Percentiles rank a stretch among this genome's conserved stretches.
Evolutionary conservation across 345 rosid species (phyloP).

Genomic region (Angophora floribunda): DNA sequence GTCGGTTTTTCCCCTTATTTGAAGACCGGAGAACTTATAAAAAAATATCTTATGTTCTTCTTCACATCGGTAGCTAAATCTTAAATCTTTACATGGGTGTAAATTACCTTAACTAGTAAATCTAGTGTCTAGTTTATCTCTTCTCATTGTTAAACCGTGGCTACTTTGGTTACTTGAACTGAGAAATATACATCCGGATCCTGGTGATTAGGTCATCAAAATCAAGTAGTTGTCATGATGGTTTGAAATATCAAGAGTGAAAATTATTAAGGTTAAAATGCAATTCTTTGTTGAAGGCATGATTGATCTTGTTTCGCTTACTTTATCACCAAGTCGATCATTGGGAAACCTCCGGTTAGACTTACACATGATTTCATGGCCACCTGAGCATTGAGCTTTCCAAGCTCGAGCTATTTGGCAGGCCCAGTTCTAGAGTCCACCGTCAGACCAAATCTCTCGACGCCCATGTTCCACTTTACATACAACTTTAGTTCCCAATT

Average conservation of each 20-base stretch:
- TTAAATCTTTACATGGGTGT: background rate
- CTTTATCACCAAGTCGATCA: background rate
- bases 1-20: background rate
- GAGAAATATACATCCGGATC: background rate
- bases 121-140: background rate
- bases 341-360: background rate
- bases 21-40: background rate
- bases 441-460: too few species aligned
- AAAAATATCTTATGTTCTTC: background rate
- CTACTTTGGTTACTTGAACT: background rate
- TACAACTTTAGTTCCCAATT: background rate
- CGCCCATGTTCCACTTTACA: too few species aligned
- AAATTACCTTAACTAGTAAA: background rate
- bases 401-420: background rate
- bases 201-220: background rate
- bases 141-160: background rate
- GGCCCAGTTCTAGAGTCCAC: too few species aligned
- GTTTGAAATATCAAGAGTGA: background rate
- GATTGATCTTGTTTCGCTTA: background rate
- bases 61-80: background rate
- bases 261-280: background rate
- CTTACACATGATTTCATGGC: background rate
- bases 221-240: background rate
- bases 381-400: background rate
- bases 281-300: background rate